Conservation (phyloP, 228 moss, liverwort and hornwort genomes). For the Sphagnum fallax region DNA sequence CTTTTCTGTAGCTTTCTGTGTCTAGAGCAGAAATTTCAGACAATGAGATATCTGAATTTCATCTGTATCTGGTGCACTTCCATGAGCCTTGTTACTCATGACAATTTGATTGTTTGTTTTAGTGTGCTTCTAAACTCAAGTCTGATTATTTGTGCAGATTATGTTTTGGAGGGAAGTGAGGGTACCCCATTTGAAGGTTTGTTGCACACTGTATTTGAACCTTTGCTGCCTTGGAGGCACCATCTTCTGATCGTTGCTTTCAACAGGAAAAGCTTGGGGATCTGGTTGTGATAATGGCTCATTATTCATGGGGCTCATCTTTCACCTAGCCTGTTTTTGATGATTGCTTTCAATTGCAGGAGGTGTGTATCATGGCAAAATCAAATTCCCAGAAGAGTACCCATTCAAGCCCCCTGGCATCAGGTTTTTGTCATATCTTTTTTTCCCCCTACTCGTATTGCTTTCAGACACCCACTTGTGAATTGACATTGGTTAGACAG, state of each 20-base stretch:
- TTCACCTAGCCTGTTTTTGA: neutral
- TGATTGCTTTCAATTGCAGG: conserved; percentile 26
- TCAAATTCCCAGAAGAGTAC: conserved; percentile 97
- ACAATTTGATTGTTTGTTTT: too few species aligned
- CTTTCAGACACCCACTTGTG: neutral
- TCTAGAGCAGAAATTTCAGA: too few species aligned
- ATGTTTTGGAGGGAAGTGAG: conserved; percentile 94
- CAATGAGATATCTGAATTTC: too few species aligned
- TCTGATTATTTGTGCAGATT: conserved; percentile 47
- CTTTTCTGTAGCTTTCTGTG: too few species aligned
- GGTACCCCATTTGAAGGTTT: conserved; percentile 92
- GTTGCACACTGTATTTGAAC: neutral
- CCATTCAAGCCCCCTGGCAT: conserved; percentile 98
- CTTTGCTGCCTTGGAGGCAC: too few species aligned
- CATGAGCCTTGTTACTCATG: too few species aligned
- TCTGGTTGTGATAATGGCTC: too few species aligned
- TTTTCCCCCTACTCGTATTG: neutral
- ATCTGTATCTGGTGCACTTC: too few species aligned
- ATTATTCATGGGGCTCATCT: neutral
- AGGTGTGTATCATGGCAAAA: conserved; percentile 98
- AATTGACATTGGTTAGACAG: neutral
- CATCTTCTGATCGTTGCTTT: too few species aligned
- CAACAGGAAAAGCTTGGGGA: too few species aligned
- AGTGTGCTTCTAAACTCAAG: too few species aligned
- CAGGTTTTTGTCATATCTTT: conserved; percentile 37